A percentile compares a stretch with the other conserved stretches of the same genome.
Evolutionary conservation across 2,329 filamentous ascomycete genomes (phyloP).

Genomic region (Apiospora pterosperma): DNA sequence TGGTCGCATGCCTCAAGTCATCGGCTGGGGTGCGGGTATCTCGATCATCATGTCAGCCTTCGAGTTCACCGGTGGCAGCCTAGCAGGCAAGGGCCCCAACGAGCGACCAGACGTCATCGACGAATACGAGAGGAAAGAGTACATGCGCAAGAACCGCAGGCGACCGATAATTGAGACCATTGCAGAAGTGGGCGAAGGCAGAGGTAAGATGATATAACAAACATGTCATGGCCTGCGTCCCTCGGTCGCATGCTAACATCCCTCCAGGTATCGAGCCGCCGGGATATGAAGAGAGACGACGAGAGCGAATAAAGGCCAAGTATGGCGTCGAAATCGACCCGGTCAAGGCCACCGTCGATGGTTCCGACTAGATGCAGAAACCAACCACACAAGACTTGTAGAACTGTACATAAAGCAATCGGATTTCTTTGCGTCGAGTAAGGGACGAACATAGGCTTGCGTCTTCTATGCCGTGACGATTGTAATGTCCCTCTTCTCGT

Average conservation of each 20-base stretch:
- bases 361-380: background rate
- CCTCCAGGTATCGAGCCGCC: conserved; percentile 70
- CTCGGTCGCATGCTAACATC: conserved; percentile 6
- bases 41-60: conserved; percentile 55
- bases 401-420: conserved; percentile 12
- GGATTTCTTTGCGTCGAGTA: conserved; percentile 7
- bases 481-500: background rate
- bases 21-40: conserved; percentile 58
- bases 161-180: conserved; percentile 76
- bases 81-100: conserved; percentile 42
- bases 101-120: conserved; percentile 57
- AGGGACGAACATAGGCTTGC: background rate
- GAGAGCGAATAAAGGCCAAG: conserved; percentile 76
- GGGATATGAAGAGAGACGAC: conserved; percentile 81
- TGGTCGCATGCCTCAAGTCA: conserved; percentile 58
- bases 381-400: background rate
- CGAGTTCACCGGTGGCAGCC: conserved; percentile 58
- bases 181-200: conserved; percentile 77
- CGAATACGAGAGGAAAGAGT: conserved; percentile 75
- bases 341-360: conserved; percentile 49
- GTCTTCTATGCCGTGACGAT: background rate
- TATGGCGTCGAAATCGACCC: conserved; percentile 83
- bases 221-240: background rate
- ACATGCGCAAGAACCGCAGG: conserved; percentile 69
- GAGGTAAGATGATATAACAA: conserved; percentile 55